Conservation (phyloP, 176 grass and related monocot genomes). For the Triticum timopheevii region DNA sequence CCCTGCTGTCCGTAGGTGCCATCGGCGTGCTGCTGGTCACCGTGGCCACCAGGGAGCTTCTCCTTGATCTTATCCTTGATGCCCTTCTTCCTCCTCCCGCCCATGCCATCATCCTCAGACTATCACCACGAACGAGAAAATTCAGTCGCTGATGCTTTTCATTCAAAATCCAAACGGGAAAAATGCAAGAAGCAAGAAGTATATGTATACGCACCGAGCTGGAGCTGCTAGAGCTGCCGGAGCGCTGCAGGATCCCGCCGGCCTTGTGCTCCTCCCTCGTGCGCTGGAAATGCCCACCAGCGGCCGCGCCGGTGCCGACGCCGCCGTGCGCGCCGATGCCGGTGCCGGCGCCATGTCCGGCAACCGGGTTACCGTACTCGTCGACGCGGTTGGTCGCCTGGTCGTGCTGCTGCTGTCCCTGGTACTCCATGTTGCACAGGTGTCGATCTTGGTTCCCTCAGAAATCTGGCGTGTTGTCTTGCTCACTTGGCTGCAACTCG, state of each 20-base stretch:
- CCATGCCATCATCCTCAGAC: conserved; percentile 62
- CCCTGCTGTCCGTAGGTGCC: not conserved
- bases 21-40: conserved; percentile 1
- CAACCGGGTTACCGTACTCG: conserved; percentile 42
- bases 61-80: conserved; percentile 69
- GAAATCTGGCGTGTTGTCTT: not conserved
- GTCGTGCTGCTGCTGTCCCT: conserved; percentile 22
- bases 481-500: not conserved
- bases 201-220: conserved; percentile 43
- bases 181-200: not conserved
- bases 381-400: conserved; percentile 34
- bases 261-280: conserved; percentile 34
- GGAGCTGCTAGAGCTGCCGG: conserved; percentile 55
- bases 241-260: conserved; percentile 50
- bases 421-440: not conserved
- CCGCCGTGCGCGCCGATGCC: not conserved
- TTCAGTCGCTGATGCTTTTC: not conserved
- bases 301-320: not conserved
- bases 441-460: not conserved
- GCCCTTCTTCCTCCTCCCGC: conserved; percentile 65
- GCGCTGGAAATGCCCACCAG: conserved; percentile 38
- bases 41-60: conserved; percentile 49
- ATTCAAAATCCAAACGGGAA: not conserved
- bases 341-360: not conserved
- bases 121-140: not conserved